These are phyloP conservation scores for Naegleria fowleri DNA, from an alignment of 208 protist genomes.

Conservation along the genomic window DNA sequence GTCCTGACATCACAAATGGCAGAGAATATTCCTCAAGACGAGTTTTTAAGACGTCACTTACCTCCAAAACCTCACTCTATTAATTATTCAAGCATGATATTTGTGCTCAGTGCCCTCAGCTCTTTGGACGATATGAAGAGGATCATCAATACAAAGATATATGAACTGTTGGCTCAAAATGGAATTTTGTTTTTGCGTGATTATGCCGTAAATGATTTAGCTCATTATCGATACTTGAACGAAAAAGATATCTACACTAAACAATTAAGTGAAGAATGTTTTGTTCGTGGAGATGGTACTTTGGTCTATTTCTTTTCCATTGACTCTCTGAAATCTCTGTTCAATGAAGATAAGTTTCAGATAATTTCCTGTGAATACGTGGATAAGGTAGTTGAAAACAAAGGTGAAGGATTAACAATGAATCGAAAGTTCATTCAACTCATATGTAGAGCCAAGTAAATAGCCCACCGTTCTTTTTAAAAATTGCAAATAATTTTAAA, in stretches of 20 bases:
- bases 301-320: neutral
- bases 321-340: neutral
- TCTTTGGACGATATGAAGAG: neutral
- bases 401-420: neutral
- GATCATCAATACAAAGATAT: neutral
- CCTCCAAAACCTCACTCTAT: neutral
- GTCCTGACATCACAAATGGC: neutral
- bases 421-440: constrained; percentile 4
- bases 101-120: neutral
- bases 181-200: constrained; percentile 3
- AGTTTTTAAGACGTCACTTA: neutral
- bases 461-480: no score
- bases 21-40: no score
- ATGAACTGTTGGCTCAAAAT: neutral
- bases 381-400: neutral
- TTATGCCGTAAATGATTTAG: neutral
- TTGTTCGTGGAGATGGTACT: neutral
- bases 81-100: neutral
- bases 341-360: neutral
- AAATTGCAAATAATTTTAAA: no score
- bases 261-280: neutral
- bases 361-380: neutral
- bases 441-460: neutral
- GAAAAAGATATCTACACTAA: neutral
- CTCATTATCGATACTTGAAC: neutral